Evolutionary conservation across 2,329 filamentous ascomycete genomes (phyloP).

Genomic region (Talaromyces verruculosus): DNA sequence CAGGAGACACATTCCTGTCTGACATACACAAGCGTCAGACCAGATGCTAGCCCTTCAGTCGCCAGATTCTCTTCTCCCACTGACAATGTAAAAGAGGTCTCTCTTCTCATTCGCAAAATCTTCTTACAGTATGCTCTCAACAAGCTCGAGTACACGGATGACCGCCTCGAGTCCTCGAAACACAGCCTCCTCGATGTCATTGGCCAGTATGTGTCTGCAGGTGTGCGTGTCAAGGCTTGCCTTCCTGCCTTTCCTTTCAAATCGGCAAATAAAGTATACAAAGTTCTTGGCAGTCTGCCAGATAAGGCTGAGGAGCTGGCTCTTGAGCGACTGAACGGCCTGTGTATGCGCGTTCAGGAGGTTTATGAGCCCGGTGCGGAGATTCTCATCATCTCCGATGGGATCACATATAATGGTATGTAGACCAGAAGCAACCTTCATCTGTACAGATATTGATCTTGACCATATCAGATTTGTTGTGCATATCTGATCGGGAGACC

Average conservation of each 20-base stretch:
- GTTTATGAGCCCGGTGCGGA: slow-evolving; percentile 52
- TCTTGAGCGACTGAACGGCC: slow-evolving; percentile 50
- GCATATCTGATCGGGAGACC: slow-evolving; percentile 49
- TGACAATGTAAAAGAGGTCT: background rate
- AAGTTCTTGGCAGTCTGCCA: slow-evolving; percentile 57
- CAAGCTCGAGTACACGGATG: background rate
- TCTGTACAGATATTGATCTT: background rate
- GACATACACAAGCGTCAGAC: background rate
- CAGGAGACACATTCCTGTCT: background rate
- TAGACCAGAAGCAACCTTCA: background rate
- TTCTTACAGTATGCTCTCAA: slow-evolving; percentile 9
- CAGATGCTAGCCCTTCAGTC: background rate
- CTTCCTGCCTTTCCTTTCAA: slow-evolving; percentile 64
- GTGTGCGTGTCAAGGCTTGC: background rate
- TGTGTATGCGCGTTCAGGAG: slow-evolving; percentile 51
- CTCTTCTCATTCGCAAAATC: slow-evolving; percentile 2
- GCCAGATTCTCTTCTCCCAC: background rate
- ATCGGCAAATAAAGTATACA: slow-evolving; percentile 56
- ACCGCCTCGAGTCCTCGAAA: background rate
- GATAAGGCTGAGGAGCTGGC: slow-evolving; percentile 59
- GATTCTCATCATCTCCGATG: slow-evolving; percentile 57
- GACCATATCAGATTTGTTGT: slow-evolving; percentile 48
- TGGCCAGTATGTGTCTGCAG: slow-evolving; percentile 1
- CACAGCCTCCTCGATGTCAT: slow-evolving; percentile 4
- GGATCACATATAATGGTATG: slow-evolving; percentile 57